A percentile compares a stretch with the other conserved stretches of the same genome.
Conservation (phyloP, 78 protist species). For the Thecamonas trahens region DNA sequence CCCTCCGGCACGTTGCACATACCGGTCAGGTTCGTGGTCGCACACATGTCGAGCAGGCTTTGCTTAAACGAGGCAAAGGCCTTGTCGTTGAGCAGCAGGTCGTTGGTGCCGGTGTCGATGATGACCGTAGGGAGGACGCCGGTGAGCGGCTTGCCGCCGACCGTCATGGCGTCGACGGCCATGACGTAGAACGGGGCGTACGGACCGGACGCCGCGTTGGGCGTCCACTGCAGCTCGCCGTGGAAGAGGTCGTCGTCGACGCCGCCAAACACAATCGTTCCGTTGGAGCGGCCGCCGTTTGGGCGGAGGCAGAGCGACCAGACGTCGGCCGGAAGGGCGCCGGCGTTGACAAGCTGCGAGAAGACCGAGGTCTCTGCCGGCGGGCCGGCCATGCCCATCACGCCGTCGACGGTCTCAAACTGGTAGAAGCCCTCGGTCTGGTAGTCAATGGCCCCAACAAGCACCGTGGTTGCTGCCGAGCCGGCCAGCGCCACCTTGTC, state of each 20-base stretch:
- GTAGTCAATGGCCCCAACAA: neutral
- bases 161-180: neutral
- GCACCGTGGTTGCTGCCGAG: neutral
- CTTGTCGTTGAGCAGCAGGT: too few species aligned
- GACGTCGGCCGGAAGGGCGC: neutral
- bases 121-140: too few species aligned
- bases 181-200: conserved; percentile 4
- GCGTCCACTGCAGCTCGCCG: neutral
- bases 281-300: neutral
- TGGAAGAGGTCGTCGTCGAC: neutral
- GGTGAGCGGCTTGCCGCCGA: neutral
- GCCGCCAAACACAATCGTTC: conserved; percentile 1
- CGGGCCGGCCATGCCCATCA: conserved; percentile 7
- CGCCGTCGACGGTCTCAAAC: conserved; percentile 9
- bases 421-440: conserved; percentile 1
- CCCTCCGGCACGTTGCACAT: conserved; percentile 1
- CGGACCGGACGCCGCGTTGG: neutral
- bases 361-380: neutral
- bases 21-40: neutral
- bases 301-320: neutral
- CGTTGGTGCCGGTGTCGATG: too few species aligned
- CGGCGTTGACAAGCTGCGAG: neutral
- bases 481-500: conserved; percentile 10
- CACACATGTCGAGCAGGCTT: conserved; percentile 5
- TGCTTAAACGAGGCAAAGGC: too few species aligned